Evolutionary conservation across 768 basidiomycete genomes (phyloP), one percentile per base, ranked within the genome.

Genomic region (Coprinopsis cinerea): DNA sequence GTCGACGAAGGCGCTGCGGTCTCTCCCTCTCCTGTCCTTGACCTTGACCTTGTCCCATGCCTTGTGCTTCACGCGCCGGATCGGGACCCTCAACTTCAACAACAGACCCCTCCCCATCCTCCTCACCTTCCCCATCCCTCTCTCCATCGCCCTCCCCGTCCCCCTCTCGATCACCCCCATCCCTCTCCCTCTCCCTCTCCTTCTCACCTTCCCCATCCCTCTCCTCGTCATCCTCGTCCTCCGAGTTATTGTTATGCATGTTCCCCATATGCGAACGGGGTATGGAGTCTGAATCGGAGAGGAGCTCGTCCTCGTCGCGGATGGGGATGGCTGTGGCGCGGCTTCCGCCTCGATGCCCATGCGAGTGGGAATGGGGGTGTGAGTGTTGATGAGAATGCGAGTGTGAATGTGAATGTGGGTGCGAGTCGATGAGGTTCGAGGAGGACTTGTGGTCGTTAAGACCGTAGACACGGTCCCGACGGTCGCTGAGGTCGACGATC

Each of bases 401-500:
- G n/a, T n/a, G n/a, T n/a, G n/a, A n/a, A n/a, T n/a, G n/a, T n/a
- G n/a, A n/a, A n/a, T n/a, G n/a, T n/a, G n/a, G n/a, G n/a, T n/a
- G n/a, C n/a, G n/a, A n/a, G n/a, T 36, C 30, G 32, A 25, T 25
- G 46, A 20, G 44, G 13, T 28, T 26, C 3, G 14, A 32, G 2
- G 20, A 13, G 23, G 4, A 15, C 18, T 64, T 61, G 26, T 6
- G 65, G 64, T n/a, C n/a, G 40, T 61, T 49, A 17, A 63, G 56
- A 39, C 64, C 62, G 22, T 10, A 10, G 22, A 43, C 41, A 23
- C 5, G 41, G 22, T 23, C 75, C 75, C 39, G 67, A 58, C n/a
- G n/a, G n/a, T 76, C 72, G 3, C 73, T 72, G n/a, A 73, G 62
- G 42, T 79, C 77, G 14, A 73, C 74, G 0, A 75, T 73, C 56